phyloP scores from a whole-genome alignment of 2,329 filamentous ascomycete species.

The Aspergillus ochraceoroseus region DNA sequence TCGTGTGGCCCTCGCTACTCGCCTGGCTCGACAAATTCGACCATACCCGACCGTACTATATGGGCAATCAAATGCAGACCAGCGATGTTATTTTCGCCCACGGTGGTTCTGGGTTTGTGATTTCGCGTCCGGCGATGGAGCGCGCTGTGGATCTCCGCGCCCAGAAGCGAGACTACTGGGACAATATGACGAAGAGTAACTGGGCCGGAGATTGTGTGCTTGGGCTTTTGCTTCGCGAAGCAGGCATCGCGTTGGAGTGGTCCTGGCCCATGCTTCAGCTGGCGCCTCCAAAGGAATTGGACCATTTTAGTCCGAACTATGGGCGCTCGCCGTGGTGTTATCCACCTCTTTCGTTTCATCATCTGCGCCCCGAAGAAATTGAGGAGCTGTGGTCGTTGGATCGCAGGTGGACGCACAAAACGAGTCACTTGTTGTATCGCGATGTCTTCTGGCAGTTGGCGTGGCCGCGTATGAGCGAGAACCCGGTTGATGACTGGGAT shows the following conservation, averaged over 20 bases:
- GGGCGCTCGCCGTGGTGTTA: slow-evolving; percentile 46
- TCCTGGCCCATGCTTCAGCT: slow-evolving; percentile 46
- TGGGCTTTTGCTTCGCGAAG: slow-evolving; percentile 42
- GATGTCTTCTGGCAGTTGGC: slow-evolving; percentile 11
- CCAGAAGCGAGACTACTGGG: slow-evolving; percentile 39
- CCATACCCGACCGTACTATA: slow-evolving; percentile 44
- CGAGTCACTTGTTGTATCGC: slow-evolving; percentile 5
- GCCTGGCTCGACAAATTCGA: slow-evolving; percentile 50
- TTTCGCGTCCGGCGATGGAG: slow-evolving; percentile 47
- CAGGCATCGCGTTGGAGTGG: slow-evolving; percentile 41
- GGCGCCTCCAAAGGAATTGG: slow-evolving; percentile 38
- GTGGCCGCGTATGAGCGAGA: slow-evolving; percentile 1
- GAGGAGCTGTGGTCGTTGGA: slow-evolving; percentile 44
- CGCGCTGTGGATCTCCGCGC: slow-evolving; percentile 36
- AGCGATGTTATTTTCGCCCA: slow-evolving; percentile 47
- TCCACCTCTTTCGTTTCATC: slow-evolving; percentile 48
- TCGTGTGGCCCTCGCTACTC: slow-evolving; percentile 50
- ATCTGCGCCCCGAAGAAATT: slow-evolving; percentile 42
- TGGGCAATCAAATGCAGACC: slow-evolving; percentile 52
- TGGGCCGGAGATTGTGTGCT: slow-evolving; percentile 49
- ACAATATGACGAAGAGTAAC: slow-evolving; percentile 40
- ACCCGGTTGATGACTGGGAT: slow-evolving; percentile 6
- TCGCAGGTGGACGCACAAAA: neutral
- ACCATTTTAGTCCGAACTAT: slow-evolving; percentile 36
- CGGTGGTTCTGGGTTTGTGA: slow-evolving; percentile 49